Base-by-base conservation (phyloP, 1,284 basidiomycete genomes). In the Cystobasidium pallidum region DNA sequence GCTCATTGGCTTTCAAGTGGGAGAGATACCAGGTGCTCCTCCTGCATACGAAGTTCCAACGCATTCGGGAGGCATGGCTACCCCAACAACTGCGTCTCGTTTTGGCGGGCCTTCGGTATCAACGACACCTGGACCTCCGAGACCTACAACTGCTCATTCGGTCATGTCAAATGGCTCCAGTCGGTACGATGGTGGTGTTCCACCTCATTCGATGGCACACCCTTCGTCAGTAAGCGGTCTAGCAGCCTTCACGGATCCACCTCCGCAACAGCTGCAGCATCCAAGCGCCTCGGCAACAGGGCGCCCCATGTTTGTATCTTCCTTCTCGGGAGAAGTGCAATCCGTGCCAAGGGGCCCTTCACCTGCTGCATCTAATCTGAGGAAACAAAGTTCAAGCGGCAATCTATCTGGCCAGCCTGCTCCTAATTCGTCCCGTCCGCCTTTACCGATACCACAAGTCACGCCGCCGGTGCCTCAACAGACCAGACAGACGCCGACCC, bases 1-100 rank as follows among this genome's bases (percentile, higher is more conserved):
- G 19, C 61, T 77, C n/a, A 51, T 75, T 49, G 76, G 76, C 41
- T 78, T 77, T 73, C 72, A 74, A 32, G 76, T 79, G 55, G 75
- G 75, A 15, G 71, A 75, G 34, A 66, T 70, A 24, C 63, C 67
- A 30, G 39, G 43, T 45, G 74, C 34, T 26, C 52, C 54, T 32
- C 61, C 58, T 45, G 66, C 70, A 11, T 64, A 47, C 49, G 34
- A 70, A 49, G 58, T 76, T 2, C 76, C 76, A 24, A 41, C 39
- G 10, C 62, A 70, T n/a, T 41, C 47, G 10, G 57, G 67, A 2
- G 67, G 67, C 10, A 51, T 62, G 57, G 67, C 67, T 39, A 49
- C 58, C n/a, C 57, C 67, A 7, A 70, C 30, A 7, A 55, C 52
- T 26, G 36, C 67, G 2, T 41, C 52, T 24, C 52, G 41, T 24